These are phyloP conservation scores for Oryza meyeriana DNA, from an alignment of 176 grass and related monocot genomes.

Conservation along the genomic window DNA sequence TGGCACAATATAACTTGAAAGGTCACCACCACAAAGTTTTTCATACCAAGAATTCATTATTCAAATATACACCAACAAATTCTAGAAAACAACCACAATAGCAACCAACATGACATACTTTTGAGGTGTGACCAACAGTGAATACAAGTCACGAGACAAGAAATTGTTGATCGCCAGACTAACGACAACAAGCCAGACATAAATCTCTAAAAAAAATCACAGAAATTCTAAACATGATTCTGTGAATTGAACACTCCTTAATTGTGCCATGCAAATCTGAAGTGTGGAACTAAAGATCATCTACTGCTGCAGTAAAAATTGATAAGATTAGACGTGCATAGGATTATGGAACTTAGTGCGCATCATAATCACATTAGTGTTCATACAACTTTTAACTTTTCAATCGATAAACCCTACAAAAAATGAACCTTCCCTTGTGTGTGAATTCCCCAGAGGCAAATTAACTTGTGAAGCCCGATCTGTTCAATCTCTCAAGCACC, in stretches of 20 bases:
- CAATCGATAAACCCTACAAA: neutral
- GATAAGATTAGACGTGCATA: neutral
- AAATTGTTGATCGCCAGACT: neutral
- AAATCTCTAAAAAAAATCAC: neutral
- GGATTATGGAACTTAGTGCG: neutral
- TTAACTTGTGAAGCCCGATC: neutral
- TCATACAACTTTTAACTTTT: conserved; percentile 11
- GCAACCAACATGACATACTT: conserved; percentile 1
- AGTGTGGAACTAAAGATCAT: neutral
- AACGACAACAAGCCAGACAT: neutral
- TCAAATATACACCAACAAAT: neutral
- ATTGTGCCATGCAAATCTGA: neutral
- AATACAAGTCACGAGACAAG: neutral
- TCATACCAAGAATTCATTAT: neutral
- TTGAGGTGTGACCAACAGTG: conserved; percentile 1
- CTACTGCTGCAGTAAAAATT: neutral
- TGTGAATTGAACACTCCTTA: neutral
- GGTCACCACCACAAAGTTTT: neutral
- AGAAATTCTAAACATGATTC: neutral
- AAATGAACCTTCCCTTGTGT: neutral
- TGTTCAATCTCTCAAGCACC: neutral
- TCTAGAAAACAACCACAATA: conserved; percentile 2
- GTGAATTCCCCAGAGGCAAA: neutral
- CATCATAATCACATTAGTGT: neutral
- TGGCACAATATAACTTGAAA: conserved; percentile 28